Evolutionary conservation across 257 asterid genomes (phyloP).

Genomic region (Schizonepeta tenuifolia): DNA sequence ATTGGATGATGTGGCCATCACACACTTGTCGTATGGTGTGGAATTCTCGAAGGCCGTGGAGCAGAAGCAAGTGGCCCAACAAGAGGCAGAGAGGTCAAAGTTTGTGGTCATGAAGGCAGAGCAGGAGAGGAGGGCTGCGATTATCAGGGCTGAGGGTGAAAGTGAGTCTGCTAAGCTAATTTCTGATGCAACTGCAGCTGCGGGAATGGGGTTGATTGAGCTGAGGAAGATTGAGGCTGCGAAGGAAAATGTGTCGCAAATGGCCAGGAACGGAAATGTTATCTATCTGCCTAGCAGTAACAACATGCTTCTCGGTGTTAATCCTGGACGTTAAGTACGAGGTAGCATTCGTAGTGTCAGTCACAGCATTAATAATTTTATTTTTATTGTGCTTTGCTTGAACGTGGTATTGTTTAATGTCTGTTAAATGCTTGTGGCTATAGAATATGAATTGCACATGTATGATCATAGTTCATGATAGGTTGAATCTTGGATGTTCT

Average conservation of each 20-base stretch:
- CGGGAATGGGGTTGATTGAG: slow-evolving; percentile 72
- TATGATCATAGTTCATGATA: neutral
- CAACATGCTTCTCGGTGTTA: slow-evolving; percentile 72
- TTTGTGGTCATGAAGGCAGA: slow-evolving; percentile 92
- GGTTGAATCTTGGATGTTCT: slow-evolving; percentile 1
- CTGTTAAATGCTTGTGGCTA: too few relatives aligned
- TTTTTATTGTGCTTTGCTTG: neutral
- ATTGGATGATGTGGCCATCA: slow-evolving; percentile 92
- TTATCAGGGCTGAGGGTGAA: slow-evolving; percentile 76
- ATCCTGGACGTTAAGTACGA: slow-evolving; percentile 53
- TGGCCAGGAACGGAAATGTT: slow-evolving; percentile 59
- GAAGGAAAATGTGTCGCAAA: slow-evolving; percentile 50
- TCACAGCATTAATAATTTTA: slow-evolving; percentile 31
- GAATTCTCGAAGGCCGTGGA: slow-evolving; percentile 95
- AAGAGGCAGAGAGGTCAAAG: slow-evolving; percentile 95
- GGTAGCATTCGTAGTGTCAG: slow-evolving; percentile 39
- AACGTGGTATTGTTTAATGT: neutral
- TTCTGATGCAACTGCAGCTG: slow-evolving; percentile 72
- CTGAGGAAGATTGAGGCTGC: slow-evolving; percentile 87
- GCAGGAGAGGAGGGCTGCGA: slow-evolving; percentile 75
- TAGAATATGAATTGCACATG: neutral
- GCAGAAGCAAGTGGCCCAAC: slow-evolving; percentile 99
- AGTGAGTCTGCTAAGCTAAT: slow-evolving; percentile 78
- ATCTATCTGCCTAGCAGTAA: slow-evolving; percentile 54
- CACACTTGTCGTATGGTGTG: slow-evolving; percentile 87